Percentiles rank a stretch among this genome's conserved stretches.
Conservation (phyloP, 2,329 filamentous ascomycete genomes). For the Coleophoma eucalyptorum region DNA sequence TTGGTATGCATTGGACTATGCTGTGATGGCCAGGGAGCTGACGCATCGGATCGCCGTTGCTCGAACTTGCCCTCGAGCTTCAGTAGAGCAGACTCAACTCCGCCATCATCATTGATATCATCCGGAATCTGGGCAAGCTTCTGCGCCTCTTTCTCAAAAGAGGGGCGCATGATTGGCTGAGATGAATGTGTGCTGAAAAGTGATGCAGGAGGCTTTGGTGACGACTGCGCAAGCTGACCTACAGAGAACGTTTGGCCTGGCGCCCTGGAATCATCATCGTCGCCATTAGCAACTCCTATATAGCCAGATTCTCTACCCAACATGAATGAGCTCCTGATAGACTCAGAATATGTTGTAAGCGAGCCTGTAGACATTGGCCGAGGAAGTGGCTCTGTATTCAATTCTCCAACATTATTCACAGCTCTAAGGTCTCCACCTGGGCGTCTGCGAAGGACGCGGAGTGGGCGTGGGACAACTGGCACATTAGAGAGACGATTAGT, state of each 20-base stretch:
- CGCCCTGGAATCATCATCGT: constrained; percentile 31
- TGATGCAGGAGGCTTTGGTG: constrained; percentile 43
- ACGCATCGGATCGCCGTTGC: constrained; percentile 36
- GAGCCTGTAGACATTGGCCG: constrained; percentile 57
- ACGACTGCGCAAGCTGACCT: constrained; percentile 51
- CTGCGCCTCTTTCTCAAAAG: constrained; percentile 85
- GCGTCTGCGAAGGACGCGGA: constrained; percentile 63
- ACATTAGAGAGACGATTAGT: constrained; percentile 41
- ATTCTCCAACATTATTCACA: constrained; percentile 60
- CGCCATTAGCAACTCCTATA: constrained; percentile 39
- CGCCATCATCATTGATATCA: constrained; percentile 73
- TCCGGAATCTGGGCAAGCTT: constrained; percentile 86
- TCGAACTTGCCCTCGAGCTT: constrained; percentile 89
- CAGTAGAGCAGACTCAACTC: constrained; percentile 85
- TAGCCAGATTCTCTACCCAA: constrained; percentile 33
- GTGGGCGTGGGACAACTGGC: constrained; percentile 44
- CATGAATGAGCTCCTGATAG: constrained; percentile 53
- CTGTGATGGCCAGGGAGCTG: constrained; percentile 7
- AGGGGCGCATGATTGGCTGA: constrained; percentile 62
- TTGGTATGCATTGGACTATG: constrained; percentile 9
- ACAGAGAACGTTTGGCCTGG: constrained; percentile 50
- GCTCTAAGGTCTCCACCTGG: constrained; percentile 74
- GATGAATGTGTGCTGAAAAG: constrained; percentile 60
- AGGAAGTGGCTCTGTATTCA: constrained; percentile 45
- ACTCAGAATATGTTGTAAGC: constrained; percentile 56